A percentile compares a stretch with the other conserved stretches of the same genome.
Conservation (phyloP, 2,329 filamentous ascomycete genomes). For the Penicillium thymicola region DNA sequence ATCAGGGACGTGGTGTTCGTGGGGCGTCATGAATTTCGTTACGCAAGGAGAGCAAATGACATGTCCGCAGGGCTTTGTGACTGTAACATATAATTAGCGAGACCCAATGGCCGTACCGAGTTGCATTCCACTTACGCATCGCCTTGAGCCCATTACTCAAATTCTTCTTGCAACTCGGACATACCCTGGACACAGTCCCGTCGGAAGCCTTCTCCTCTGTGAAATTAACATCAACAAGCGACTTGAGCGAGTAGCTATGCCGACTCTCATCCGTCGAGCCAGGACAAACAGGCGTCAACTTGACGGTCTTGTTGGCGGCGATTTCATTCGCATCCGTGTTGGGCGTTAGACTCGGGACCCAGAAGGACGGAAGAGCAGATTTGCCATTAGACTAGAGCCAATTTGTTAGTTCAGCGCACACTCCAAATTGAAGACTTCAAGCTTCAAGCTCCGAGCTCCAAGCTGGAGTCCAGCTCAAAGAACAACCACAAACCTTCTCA, state of each 20-base stretch:
- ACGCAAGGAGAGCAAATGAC: constrained; percentile 85
- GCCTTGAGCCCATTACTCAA: constrained; percentile 80
- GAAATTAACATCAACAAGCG: constrained; percentile 73
- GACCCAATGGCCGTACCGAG: neutral
- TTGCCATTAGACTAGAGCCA: constrained; percentile 49
- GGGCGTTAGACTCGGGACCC: constrained; percentile 83
- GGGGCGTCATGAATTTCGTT: constrained; percentile 71
- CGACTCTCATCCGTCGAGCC: constrained; percentile 63
- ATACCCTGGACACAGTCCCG: constrained; percentile 53
- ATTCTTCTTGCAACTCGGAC: constrained; percentile 80
- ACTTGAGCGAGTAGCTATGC: constrained; percentile 75
- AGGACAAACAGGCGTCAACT: constrained; percentile 71
- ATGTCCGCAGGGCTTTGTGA: constrained; percentile 86
- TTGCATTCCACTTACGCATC: constrained; percentile 48
- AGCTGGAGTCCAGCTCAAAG: neutral
- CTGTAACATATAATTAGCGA: constrained; percentile 25
- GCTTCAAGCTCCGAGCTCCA: neutral
- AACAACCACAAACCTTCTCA: constrained; percentile 56
- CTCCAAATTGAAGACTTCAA: neutral
- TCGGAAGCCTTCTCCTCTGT: constrained; percentile 63
- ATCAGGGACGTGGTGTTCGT: constrained; percentile 47
- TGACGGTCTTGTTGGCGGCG: constrained; percentile 58
- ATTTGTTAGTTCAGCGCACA: neutral
- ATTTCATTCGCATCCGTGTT: constrained; percentile 56
- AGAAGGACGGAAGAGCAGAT: constrained; percentile 77